Percentiles rank a stretch among this genome's conserved stretches.
Evolutionary conservation across 2,329 filamentous ascomycete genomes (phyloP).

Genomic region (Colletotrichum sp.): DNA sequence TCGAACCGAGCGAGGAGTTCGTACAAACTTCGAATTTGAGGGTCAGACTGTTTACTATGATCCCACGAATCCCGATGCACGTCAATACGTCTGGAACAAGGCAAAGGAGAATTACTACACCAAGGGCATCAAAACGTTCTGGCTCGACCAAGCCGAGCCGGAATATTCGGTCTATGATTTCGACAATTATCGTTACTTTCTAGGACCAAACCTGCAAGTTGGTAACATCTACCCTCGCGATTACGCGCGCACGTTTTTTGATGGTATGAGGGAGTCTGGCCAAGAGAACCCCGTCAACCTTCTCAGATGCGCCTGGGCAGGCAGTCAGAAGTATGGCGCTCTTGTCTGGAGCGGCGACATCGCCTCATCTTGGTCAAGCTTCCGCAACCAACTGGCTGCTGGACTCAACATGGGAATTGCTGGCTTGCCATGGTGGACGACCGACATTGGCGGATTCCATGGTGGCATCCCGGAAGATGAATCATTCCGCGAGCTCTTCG

Average conservation of each 20-base stretch:
- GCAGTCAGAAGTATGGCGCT: constrained; percentile 66
- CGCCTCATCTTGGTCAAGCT: constrained; percentile 64
- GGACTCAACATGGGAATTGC: constrained; percentile 70
- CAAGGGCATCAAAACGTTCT: constrained; percentile 68
- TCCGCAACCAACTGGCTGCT: constrained; percentile 65
- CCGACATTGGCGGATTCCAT: constrained; percentile 74
- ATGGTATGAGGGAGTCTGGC: constrained; percentile 59
- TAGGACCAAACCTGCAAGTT: constrained; percentile 40
- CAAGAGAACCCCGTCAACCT: constrained; percentile 64
- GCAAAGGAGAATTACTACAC: constrained; percentile 65
- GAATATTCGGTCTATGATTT: constrained; percentile 71
- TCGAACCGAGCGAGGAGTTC: constrained; percentile 62
- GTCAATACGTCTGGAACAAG: constrained; percentile 63
- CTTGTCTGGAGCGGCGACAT: constrained; percentile 73
- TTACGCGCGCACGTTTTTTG: constrained; percentile 64
- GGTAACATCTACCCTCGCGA: constrained; percentile 66
- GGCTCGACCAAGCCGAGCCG: constrained; percentile 73
- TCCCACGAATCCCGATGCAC: constrained; percentile 64
- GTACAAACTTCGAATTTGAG: constrained; percentile 62
- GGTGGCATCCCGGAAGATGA: constrained; percentile 62
- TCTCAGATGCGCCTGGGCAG: constrained; percentile 53
- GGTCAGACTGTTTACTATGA: constrained; percentile 67
- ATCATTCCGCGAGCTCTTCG: constrained; percentile 66
- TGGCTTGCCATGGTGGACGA: constrained; percentile 73
- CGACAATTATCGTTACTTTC: constrained; percentile 67